Evolutionary conservation across 805 yeast species (phyloP).

Genomic region (Starmerella potacharoeniae): DNA sequence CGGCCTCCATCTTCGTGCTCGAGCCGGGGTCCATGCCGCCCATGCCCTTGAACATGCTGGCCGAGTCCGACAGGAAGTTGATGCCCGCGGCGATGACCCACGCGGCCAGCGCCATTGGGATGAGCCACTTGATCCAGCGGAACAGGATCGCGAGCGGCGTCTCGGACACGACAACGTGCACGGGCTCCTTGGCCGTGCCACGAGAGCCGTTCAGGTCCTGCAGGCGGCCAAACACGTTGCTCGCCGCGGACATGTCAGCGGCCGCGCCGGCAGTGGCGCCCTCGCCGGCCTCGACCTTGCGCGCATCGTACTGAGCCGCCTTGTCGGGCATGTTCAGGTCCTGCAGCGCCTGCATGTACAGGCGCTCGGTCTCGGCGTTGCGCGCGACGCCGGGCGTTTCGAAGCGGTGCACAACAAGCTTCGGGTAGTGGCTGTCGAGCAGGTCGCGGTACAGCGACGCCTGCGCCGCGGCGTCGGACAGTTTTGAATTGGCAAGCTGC

Average conservation of each 20-base stretch:
- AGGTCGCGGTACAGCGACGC: conserved; percentile 71
- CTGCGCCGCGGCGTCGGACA: conserved; percentile 59
- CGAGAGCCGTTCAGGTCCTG: neutral
- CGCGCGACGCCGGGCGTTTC: conserved; percentile 90
- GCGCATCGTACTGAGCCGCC: neutral
- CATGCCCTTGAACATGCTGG: conserved; percentile 56
- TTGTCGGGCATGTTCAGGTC: conserved; percentile 41
- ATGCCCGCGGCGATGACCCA: conserved; percentile 74
- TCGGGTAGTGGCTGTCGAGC: conserved; percentile 79
- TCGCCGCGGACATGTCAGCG: conserved; percentile 19
- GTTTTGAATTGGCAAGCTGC: conserved; percentile 71
- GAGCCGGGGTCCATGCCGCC: conserved; percentile 27
- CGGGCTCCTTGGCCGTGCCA: conserved; percentile 51
- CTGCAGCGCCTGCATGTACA: conserved; percentile 71
- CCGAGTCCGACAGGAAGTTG: conserved; percentile 68
- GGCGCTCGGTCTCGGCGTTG: conserved; percentile 62
- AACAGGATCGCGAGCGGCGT: conserved; percentile 65
- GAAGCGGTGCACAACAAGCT: conserved; percentile 83
- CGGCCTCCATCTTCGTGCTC: conserved; percentile 57
- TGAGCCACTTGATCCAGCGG: conserved; percentile 79
- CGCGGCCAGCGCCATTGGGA: conserved; percentile 66
- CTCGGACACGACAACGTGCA: conserved; percentile 89
- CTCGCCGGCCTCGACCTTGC: neutral
- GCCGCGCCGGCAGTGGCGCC: conserved; percentile 26
- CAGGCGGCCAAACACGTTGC: conserved; percentile 1